Evolutionary conservation across 805 yeast species (phyloP).

Genomic region (Yamadazyma nakazawae): DNA sequence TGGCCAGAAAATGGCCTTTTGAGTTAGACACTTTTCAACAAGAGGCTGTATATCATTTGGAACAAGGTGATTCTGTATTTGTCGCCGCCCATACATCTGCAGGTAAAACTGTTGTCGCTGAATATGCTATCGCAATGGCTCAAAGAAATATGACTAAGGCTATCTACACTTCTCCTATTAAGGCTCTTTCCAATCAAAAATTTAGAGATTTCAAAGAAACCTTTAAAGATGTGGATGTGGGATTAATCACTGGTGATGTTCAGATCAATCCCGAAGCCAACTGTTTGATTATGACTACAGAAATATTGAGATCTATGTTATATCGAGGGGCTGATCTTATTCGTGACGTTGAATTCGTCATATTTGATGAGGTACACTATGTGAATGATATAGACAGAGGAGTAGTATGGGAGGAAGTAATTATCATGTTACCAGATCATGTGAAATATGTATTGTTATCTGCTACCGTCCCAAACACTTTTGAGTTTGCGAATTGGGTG

Average conservation of each 20-base stretch:
- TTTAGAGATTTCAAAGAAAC: constrained; percentile 82
- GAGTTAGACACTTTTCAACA: constrained; percentile 93
- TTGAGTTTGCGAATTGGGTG: constrained; percentile 97
- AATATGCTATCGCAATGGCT: constrained; percentile 97
- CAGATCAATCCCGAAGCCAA: constrained; percentile 96
- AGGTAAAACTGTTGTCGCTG: constrained; percentile 98
- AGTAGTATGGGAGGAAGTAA: constrained; percentile 99
- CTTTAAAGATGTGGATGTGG: constrained; percentile 82
- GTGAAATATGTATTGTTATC: constrained; percentile 86
- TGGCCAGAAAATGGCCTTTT: constrained; percentile 94
- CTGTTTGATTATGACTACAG: constrained; percentile 97
- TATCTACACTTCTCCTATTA: constrained; percentile 93
- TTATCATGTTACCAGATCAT: constrained; percentile 95
- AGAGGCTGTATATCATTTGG: constrained; percentile 94
- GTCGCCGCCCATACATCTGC: constrained; percentile 99
- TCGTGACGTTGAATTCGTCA: constrained; percentile 95
- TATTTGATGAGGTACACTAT: constrained; percentile 97
- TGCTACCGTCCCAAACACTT: constrained; percentile 98
- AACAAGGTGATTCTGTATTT: constrained; percentile 97
- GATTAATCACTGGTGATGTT: constrained; percentile 95
- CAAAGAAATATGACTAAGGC: constrained; percentile 94
- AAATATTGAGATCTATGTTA: constrained; percentile 90
- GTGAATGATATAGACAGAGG: constrained; percentile 97
- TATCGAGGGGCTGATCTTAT: constrained; percentile 95
- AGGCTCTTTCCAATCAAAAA: constrained; percentile 86